Evolutionary conservation across 768 basidiomycete genomes (phyloP).

Genomic region (Panus rudis): DNA sequence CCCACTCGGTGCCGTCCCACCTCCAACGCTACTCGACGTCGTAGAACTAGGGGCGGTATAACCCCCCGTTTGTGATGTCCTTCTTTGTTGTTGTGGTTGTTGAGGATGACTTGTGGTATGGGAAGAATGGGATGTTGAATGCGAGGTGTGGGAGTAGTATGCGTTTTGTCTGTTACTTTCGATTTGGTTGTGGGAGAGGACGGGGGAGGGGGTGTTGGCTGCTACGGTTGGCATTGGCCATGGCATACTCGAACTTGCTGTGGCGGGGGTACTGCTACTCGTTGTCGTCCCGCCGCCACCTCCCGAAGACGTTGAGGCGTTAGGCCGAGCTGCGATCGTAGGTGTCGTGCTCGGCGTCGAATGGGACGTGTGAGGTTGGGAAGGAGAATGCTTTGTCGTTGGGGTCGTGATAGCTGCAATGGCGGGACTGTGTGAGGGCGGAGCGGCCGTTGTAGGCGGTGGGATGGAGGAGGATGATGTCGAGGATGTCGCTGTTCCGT

Average conservation of each 20-base stretch:
- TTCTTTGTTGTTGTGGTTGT: too few relatives aligned
- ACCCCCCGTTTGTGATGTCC: too few relatives aligned
- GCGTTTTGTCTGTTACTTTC: too few relatives aligned
- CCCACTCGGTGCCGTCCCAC: too few relatives aligned
- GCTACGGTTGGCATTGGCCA: conserved; percentile 76
- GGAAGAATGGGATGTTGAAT: too few relatives aligned
- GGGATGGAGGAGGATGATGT: conserved; percentile 16
- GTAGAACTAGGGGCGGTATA: too few relatives aligned
- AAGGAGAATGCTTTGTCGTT: conserved; percentile 8
- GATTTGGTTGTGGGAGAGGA: conserved; percentile 34
- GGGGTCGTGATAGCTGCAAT: conserved; percentile 20
- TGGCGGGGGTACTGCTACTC: conserved; percentile 15
- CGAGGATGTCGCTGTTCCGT: conserved; percentile 15
- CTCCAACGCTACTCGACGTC: too few relatives aligned
- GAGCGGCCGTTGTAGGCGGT: conserved; percentile 27
- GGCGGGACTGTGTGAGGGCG: conserved; percentile 29
- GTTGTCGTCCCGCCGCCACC: conserved; percentile 16
- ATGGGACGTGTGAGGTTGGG: conserved; percentile 9
- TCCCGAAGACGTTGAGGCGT: conserved; percentile 11
- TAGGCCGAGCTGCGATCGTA: conserved; percentile 8
- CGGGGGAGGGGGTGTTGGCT: conserved; percentile 48
- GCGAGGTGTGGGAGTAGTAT: too few relatives aligned
- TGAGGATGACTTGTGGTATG: too few relatives aligned
- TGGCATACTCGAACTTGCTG: conserved; percentile 32
- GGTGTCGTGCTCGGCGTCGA: conserved; percentile 29